Conservation (phyloP, 768 basidiomycete genomes). For the Galerina sulciceps region DNA sequence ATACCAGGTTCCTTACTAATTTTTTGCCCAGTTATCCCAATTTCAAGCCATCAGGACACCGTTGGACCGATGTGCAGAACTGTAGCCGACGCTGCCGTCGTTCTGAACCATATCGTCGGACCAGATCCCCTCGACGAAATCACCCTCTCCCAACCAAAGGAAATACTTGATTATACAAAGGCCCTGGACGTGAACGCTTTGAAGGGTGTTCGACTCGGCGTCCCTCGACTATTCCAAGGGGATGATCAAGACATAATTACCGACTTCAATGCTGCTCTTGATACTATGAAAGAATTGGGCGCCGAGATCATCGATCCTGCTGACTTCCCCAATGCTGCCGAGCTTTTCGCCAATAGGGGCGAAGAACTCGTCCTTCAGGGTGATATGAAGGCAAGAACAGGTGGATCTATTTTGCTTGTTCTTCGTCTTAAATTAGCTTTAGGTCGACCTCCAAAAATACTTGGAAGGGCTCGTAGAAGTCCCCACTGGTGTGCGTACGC, state of each 20-base stretch:
- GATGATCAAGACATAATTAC: constrained; percentile 27
- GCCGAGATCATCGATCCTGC: constrained; percentile 65
- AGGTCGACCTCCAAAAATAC: constrained; percentile 58
- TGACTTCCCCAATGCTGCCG: constrained; percentile 58
- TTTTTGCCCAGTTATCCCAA: constrained; percentile 50
- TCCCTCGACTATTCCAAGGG: constrained; percentile 44
- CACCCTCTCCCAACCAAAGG: constrained; percentile 52
- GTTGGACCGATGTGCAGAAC: constrained; percentile 60
- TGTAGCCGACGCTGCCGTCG: constrained; percentile 54
- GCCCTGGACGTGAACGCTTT: constrained; percentile 52
- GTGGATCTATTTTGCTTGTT: background rate
- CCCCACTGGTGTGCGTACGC: constrained; percentile 55
- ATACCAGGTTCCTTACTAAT: background rate
- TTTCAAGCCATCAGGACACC: constrained; percentile 59
- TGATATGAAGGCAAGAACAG: constrained; percentile 59
- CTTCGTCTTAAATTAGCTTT: background rate
- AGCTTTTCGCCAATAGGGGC: constrained; percentile 47
- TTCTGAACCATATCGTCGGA: constrained; percentile 58
- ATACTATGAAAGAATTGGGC: constrained; percentile 40
- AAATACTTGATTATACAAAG: constrained; percentile 57
- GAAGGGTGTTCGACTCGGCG: constrained; percentile 54
- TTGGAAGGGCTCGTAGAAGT: constrained; percentile 49
- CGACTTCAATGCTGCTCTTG: constrained; percentile 42
- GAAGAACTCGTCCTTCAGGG: constrained; percentile 53
- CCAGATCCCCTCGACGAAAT: constrained; percentile 56